phyloP scores from a whole-genome alignment of 2,329 filamentous ascomycete genomes.

The Ophiocordyceps camponoti-floridani region DNA sequence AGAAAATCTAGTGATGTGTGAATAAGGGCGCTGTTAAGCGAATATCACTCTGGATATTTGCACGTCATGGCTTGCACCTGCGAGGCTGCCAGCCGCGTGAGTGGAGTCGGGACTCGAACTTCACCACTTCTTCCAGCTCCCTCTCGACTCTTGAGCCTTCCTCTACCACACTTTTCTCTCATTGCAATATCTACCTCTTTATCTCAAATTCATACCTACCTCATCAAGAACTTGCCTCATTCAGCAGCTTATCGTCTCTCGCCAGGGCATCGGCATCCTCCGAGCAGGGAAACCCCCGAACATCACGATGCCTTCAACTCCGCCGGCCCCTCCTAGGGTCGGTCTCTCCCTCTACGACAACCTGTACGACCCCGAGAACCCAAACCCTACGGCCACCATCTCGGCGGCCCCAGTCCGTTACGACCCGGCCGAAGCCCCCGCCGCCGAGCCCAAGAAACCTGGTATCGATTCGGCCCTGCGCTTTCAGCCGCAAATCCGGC shows the following conservation, averaged over 20 bases:
- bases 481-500: conserved; percentile 65
- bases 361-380: conserved; percentile 46
- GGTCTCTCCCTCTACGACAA: conserved; percentile 70
- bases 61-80: too few relatives aligned
- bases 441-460: conserved; percentile 40
- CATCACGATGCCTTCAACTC: conserved; percentile 13
- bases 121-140: too few relatives aligned
- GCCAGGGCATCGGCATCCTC: background rate
- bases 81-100: too few relatives aligned
- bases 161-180: too few relatives aligned
- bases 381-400: conserved; percentile 40
- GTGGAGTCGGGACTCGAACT: too few relatives aligned
- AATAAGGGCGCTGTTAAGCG: too few relatives aligned
- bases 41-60: too few relatives aligned
- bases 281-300: background rate
- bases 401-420: conserved; percentile 61
- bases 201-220: too few relatives aligned
- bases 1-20: too few relatives aligned
- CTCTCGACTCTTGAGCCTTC: too few relatives aligned
- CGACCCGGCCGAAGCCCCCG: conserved; percentile 30
- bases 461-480: conserved; percentile 42
- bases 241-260: background rate
- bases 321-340: conserved; percentile 22
- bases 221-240: too few relatives aligned
- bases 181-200: too few relatives aligned